phyloP scores from a whole-genome alignment of 768 basidiomycete genomes.

The Coprinellus micaceus region DNA sequence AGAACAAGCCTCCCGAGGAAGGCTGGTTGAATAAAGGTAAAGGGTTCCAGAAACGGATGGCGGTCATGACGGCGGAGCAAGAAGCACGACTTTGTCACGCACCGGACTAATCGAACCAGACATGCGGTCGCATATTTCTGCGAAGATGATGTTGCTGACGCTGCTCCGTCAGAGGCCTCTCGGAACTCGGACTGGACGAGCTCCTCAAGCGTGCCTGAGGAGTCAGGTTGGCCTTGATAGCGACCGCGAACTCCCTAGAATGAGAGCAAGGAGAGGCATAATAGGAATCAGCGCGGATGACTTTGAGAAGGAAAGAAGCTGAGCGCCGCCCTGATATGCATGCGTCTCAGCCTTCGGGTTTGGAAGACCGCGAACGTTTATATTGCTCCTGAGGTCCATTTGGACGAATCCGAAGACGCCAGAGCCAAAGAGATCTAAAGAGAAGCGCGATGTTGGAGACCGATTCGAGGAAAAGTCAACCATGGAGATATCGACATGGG shows the following conservation, averaged over 20 bases:
- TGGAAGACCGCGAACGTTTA: constrained; percentile 41
- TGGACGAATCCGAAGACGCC: constrained; percentile 74
- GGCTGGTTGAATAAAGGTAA: neutral
- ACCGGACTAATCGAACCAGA: constrained; percentile 66
- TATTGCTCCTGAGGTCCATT: constrained; percentile 64
- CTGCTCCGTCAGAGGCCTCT: constrained; percentile 31
- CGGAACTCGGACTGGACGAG: constrained; percentile 49
- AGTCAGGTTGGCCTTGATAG: constrained; percentile 38
- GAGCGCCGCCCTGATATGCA: neutral
- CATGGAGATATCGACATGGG: constrained; percentile 11
- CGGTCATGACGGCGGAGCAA: neutral
- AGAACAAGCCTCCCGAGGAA: neutral
- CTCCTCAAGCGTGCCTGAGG: constrained; percentile 55
- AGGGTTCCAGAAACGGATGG: neutral
- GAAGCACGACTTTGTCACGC: constrained; percentile 14
- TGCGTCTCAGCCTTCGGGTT: constrained; percentile 10
- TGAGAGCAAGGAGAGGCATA: neutral
- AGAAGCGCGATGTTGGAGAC: neutral
- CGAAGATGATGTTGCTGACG: too few relatives aligned
- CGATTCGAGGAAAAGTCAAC: neutral
- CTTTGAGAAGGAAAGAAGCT: neutral
- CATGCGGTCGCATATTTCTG: constrained; percentile 54
- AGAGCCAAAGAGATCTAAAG: constrained; percentile 65
- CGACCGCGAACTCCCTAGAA: constrained; percentile 60
- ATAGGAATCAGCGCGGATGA: neutral